phyloP scores from a whole-genome alignment of 306 rosid species.

The Acmispon strigosus region DNA sequence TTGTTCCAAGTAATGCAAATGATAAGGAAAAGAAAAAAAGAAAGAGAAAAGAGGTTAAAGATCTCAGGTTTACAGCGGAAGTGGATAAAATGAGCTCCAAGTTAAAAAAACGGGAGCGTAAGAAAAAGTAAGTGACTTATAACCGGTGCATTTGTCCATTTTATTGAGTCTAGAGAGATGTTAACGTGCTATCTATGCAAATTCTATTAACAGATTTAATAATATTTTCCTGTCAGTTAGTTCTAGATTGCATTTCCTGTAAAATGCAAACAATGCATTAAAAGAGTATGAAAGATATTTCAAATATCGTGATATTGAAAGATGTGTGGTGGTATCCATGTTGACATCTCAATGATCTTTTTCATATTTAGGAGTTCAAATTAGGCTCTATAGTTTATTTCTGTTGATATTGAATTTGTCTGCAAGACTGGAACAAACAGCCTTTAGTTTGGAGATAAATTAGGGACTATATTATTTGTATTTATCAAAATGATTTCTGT shows the following conservation, averaged over 20 bases:
- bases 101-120: constrained; percentile 52
- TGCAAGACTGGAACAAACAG: background rate
- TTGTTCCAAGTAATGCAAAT: constrained; percentile 1
- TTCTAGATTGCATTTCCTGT: background rate
- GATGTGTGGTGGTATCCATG: background rate
- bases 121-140: constrained; percentile 56
- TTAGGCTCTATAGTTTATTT: background rate
- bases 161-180: background rate
- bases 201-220: background rate
- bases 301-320: background rate
- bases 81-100: constrained; percentile 36
- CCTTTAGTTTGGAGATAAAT: background rate
- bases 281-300: background rate
- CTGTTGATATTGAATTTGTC: background rate
- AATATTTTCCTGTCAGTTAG: background rate
- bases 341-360: background rate
- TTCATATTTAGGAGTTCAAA: background rate
- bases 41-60: constrained; percentile 67
- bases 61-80: constrained; percentile 62
- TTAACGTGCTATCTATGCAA: background rate
- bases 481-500: background rate
- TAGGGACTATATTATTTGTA: background rate
- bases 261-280: background rate
- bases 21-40: constrained; percentile 74
- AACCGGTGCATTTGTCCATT: background rate